Evolutionary conservation across 345 rosid species (phyloP), one percentile per base, ranked within the genome.

Genomic region (Anacardium occidentale): DNA sequence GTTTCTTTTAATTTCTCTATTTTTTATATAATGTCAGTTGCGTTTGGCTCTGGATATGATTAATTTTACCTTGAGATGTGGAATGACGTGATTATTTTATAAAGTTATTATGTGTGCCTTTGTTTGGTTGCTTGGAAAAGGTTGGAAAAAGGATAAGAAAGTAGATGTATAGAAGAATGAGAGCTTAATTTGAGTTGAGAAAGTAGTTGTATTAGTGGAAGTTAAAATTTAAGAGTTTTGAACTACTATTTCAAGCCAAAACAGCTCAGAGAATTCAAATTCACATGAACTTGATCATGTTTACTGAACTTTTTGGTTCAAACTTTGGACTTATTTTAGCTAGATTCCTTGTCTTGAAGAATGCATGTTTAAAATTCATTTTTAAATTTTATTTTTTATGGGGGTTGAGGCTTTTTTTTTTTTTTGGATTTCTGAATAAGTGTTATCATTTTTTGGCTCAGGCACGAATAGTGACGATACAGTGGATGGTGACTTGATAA

Each of bases 401-500:
- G 62, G 20, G 42, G 2, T 0, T 50, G 53, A 4, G 21, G 13
- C 10, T 54, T 34, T 34, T 68, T 53, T 21, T 54, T 34, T 34
- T 68, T 53, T 21, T 52, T 34, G 1, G 40, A 20, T 55, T 29
- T 5, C 62, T 54, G 9, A n/a, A 54, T 29, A 54, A 37, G 21
- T 54, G 4, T 34, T 2, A 47, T 7, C 70, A 4, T 72, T 6
- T 68, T 15, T 64, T 77, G 75, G 53, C 77, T 81, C 85, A 86
- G 95, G 77, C 50, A 58, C 72, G 32, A 76, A 48, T 77, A 77
- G 62, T 52, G 73, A 75, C 70, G 74, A 17, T 56, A 70, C 64
- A 4, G 77, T 83, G 56, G 87, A 74, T 61, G 87, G 81, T 58
- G 83, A 78, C 9, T 74, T 60, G 77, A 86, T 74, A 68, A 70